Base-by-base conservation (phyloP, 768 basidiomycete genomes). In the Sporobolomyces phaffii region DNA sequence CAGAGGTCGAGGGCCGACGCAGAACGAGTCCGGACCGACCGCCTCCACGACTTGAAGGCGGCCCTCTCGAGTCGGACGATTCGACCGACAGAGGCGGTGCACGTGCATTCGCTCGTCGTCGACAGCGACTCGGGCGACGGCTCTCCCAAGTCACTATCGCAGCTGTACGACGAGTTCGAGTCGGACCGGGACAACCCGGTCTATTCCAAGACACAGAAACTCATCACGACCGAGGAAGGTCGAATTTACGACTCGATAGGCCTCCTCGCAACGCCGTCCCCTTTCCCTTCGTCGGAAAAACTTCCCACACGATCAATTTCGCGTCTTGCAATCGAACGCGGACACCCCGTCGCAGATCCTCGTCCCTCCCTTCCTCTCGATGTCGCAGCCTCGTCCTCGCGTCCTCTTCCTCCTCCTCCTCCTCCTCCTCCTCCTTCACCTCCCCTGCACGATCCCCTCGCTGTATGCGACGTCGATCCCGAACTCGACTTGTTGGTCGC, bases 151-250 rank as follows among this genome's bases (percentile, higher is more conserved):
- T 33, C 40, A 9, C 45, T 70, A 38, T 14, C 38, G 24, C 9
- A 31, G 34, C 61, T 66, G 8, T 54, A 52, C 51, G 10, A 15
- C 8, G 51, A 41, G 24, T 62, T 48, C 47, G 54, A 50, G 24
- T 29, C 6, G 50, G 69, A 70, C 43, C 13, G 26, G 18, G 0
- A 14, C 45, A 70, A 70, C 41, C 69, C 69, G 34, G 18, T 70
- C 57, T 70, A 66, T 47, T 60, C 64, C 14, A n/a, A 26, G 28
- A 63, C 62, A 28, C 69, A 70, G 38, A 15, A 5, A 13, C 38
- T 49, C 38, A n/a, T 70, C 28, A 36, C 57, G 0, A 20, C 2
- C 9, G 57, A 49, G 18, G 69, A 70, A 28, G 34, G 26, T 0
- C 1, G 20, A 1, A 45, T 70, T 33, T 65, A 53, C 50, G 11